A percentile compares a stretch with the other conserved stretches of the same genome.
phyloP scores from a whole-genome alignment of 495 filamentous ascomycete genomes.

The Tuber calosporum region DNA sequence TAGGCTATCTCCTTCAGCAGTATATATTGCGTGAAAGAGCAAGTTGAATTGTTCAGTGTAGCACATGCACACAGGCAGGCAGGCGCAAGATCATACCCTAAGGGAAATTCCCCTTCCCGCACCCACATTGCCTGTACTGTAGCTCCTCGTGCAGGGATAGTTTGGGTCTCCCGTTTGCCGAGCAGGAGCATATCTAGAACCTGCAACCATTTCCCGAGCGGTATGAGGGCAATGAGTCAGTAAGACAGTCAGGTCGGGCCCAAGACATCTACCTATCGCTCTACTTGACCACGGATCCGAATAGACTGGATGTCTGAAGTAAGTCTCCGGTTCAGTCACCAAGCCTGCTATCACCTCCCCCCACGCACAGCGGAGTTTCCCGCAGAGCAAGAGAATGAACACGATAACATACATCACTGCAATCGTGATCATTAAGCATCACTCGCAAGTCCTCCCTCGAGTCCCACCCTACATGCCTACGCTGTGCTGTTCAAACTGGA shows the following conservation, averaged over 20 bases:
- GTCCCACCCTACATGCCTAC: neutral
- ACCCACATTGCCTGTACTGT: neutral
- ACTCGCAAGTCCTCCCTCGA: neutral
- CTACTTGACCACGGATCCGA: neutral
- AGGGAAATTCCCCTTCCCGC: neutral
- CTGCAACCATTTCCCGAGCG: neutral
- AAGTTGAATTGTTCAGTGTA: neutral
- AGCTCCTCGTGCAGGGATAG: neutral
- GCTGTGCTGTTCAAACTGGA: neutral
- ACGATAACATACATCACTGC: neutral
- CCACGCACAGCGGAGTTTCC: neutral
- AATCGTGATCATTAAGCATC: neutral
- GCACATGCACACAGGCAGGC: neutral
- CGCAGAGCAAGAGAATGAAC: neutral
- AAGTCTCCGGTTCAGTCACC: neutral
- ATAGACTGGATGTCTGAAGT: neutral
- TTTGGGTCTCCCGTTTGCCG: neutral
- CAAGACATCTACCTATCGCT: neutral
- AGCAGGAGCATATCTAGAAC: neutral
- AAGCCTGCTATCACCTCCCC: neutral
- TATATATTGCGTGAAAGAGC: neutral
- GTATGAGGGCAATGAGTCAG: neutral
- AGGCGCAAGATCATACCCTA: neutral
- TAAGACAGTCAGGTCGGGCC: neutral
- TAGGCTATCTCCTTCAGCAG: neutral